Percentiles rank a stretch among this genome's conserved stretches.
Conservation (phyloP, 2,329 filamentous ascomycete species). For the Colletotrichum sp. region DNA sequence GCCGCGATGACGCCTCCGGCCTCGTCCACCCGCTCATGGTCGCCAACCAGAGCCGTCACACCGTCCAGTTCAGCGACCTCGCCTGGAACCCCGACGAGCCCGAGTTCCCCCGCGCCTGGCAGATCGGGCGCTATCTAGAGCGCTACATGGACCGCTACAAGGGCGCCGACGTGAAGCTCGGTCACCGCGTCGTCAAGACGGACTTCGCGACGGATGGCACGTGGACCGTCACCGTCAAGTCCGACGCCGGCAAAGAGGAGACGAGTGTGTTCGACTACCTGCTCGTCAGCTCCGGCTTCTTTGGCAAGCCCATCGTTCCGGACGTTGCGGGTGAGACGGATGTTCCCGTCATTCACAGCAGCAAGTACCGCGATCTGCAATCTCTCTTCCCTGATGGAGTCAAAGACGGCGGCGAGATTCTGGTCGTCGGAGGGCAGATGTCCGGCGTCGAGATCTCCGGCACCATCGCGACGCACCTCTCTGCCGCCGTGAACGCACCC, state of each 20-base stretch:
- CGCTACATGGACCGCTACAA: conserved; percentile 65
- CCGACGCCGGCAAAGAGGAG: conserved; percentile 38
- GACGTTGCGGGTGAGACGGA: conserved; percentile 35
- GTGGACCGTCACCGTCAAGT: conserved; percentile 47
- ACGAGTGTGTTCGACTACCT: conserved; percentile 71
- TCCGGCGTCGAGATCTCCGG: conserved; percentile 81
- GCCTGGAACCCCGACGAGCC: conserved; percentile 69
- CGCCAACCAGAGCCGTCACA: conserved; percentile 79
- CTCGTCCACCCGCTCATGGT: conserved; percentile 71
- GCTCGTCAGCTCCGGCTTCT: conserved; percentile 78
- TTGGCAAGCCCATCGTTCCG: conserved; percentile 65
- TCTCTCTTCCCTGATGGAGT: conserved; percentile 46
- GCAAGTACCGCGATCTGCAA: conserved; percentile 63
- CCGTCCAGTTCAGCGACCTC: conserved; percentile 74
- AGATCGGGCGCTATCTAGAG: conserved; percentile 76
- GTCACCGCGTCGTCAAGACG: conserved; percentile 49
- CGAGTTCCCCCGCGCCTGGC: conserved; percentile 77
- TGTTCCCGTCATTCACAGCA: conserved; percentile 71
- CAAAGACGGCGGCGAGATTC: conserved; percentile 61
- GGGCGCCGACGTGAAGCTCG: conserved; percentile 50
- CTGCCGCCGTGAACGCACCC: conserved; percentile 63
- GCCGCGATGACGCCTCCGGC: conserved; percentile 51
- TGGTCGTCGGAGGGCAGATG: conserved; percentile 82
- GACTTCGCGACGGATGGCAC: conserved; percentile 36
- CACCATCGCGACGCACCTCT: conserved; percentile 74